Evolutionary conservation across 2,329 filamentous ascomycete species (phyloP).

Genomic region (Pseudogymnoascus sp.): DNA sequence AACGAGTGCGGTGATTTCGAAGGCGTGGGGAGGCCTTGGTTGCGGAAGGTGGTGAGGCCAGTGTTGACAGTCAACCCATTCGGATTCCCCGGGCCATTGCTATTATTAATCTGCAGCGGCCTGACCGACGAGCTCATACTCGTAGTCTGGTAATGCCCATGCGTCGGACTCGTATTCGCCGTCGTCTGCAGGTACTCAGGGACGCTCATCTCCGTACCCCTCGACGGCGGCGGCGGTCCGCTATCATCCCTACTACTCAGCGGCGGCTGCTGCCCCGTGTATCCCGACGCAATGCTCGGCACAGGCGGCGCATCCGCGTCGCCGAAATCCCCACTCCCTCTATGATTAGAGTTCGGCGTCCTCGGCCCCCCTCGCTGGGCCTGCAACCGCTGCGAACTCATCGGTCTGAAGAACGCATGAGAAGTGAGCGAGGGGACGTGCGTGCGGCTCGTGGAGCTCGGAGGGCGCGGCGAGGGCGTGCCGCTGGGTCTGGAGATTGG

Average conservation of each 20-base stretch:
- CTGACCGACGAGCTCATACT: slow-evolving; percentile 71
- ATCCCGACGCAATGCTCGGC: slow-evolving; percentile 41
- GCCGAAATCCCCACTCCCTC: slow-evolving; percentile 33
- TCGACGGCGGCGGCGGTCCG: slow-evolving; percentile 56
- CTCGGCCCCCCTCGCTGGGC: slow-evolving; percentile 64
- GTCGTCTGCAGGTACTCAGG: slow-evolving; percentile 42
- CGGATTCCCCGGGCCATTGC: slow-evolving; percentile 15
- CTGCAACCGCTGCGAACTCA: slow-evolving; percentile 93
- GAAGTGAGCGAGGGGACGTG: slow-evolving; percentile 86
- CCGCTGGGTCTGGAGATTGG: slow-evolving; percentile 16
- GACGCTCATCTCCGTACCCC: slow-evolving; percentile 75
- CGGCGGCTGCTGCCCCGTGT: slow-evolving; percentile 39
- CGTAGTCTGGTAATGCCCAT: slow-evolving; percentile 45
- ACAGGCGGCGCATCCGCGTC: slow-evolving; percentile 32
- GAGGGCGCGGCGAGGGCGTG: slow-evolving; percentile 39
- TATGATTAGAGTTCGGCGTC: slow-evolving; percentile 31
- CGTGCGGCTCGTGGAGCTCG: slow-evolving; percentile 66
- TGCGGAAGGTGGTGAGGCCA: slow-evolving; percentile 48
- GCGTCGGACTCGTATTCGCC: slow-evolving; percentile 65
- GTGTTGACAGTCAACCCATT: slow-evolving; percentile 49
- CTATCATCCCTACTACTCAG: slow-evolving; percentile 38
- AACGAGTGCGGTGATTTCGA: slow-evolving; percentile 69
- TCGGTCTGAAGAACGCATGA: slow-evolving; percentile 88
- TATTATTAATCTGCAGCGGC: slow-evolving; percentile 45
- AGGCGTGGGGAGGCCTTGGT: slow-evolving; percentile 48